These are phyloP conservation scores for Nepenthes mirabilis DNA, from an alignment of 148 eudicot species.

Conservation along the genomic window DNA sequence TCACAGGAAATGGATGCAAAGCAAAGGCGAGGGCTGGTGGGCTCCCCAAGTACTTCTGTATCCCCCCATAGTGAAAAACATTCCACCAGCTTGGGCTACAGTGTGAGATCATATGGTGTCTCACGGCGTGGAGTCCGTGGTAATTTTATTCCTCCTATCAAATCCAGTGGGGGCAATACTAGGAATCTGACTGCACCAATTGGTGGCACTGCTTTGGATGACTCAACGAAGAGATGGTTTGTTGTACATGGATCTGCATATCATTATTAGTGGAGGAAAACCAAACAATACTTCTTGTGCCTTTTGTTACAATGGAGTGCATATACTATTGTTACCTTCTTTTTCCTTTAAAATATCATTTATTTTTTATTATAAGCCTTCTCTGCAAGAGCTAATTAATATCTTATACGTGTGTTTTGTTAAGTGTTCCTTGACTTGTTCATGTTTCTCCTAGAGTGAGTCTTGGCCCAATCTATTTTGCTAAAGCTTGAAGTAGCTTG, in stretches of 20 bases:
- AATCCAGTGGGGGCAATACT: slow-evolving; percentile 53
- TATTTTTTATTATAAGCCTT: too few species aligned
- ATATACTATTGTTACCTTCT: background rate
- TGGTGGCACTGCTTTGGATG: slow-evolving; percentile 68
- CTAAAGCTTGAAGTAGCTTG: too few species aligned
- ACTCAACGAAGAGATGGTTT: slow-evolving; percentile 88
- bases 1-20: slow-evolving; percentile 80
- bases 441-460: too few species aligned
- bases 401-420: too few species aligned
- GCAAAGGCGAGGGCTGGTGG: slow-evolving; percentile 53
- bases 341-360: background rate
- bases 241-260: slow-evolving; percentile 4
- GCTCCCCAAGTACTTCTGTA: slow-evolving; percentile 52
- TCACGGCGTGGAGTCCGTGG: slow-evolving; percentile 97
- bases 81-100: slow-evolving; percentile 34
- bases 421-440: too few species aligned
- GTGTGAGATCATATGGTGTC: slow-evolving; percentile 63
- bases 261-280: background rate
- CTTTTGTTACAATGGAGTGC: background rate
- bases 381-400: too few species aligned
- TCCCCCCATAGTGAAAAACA: slow-evolving; percentile 59
- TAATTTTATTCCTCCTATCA: slow-evolving; percentile 90
- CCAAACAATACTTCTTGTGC: background rate
- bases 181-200: slow-evolving; percentile 54
- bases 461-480: too few species aligned